A percentile compares a stretch with the other conserved stretches of the same genome.
phyloP scores from a whole-genome alignment of 1,284 basidiomycete genomes.

The Golubevia sp. region DNA sequence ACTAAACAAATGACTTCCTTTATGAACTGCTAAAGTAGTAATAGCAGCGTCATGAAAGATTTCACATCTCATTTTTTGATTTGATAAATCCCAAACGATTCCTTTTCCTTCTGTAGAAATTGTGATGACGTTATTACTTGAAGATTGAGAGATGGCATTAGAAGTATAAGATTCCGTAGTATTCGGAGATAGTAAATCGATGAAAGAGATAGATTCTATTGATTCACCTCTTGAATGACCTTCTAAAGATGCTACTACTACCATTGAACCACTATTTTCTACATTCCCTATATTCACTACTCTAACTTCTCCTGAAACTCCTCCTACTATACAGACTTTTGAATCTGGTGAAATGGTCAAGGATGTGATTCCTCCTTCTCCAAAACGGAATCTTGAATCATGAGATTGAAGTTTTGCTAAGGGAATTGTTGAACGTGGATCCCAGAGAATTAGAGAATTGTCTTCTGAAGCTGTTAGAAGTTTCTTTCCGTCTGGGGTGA shows the following conservation, averaged over 20 bases:
- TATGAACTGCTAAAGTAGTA: slow-evolving; percentile 46
- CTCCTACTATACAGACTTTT: slow-evolving; percentile 41
- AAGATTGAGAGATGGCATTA: slow-evolving; percentile 20
- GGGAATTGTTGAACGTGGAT: slow-evolving; percentile 34
- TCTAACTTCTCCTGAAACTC: slow-evolving; percentile 43
- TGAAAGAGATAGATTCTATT: slow-evolving; percentile 51
- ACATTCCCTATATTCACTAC: slow-evolving; percentile 47
- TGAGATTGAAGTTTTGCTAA: slow-evolving; percentile 39
- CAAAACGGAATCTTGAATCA: slow-evolving; percentile 27
- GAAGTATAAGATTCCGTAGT: not conserved
- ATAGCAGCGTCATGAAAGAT: slow-evolving; percentile 51
- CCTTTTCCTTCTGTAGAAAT: slow-evolving; percentile 53
- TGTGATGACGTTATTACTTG: slow-evolving; percentile 38
- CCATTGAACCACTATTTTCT: slow-evolving; percentile 34
- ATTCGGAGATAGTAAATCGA: slow-evolving; percentile 33
- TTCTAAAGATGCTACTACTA: slow-evolving; percentile 37
- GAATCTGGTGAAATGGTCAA: slow-evolving; percentile 44
- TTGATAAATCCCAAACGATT: slow-evolving; percentile 52
- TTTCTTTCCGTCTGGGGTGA: slow-evolving; percentile 55
- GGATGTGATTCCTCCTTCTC: slow-evolving; percentile 49
- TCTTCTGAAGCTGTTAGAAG: slow-evolving; percentile 55
- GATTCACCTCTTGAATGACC: slow-evolving; percentile 50
- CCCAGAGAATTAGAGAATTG: slow-evolving; percentile 53
- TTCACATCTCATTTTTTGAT: slow-evolving; percentile 40
- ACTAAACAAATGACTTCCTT: slow-evolving; percentile 42